Percentiles rank a stretch among this genome's conserved stretches.
Conservation (phyloP, 805 yeast genomes). For the Hanseniaspora guilliermondii region DNA sequence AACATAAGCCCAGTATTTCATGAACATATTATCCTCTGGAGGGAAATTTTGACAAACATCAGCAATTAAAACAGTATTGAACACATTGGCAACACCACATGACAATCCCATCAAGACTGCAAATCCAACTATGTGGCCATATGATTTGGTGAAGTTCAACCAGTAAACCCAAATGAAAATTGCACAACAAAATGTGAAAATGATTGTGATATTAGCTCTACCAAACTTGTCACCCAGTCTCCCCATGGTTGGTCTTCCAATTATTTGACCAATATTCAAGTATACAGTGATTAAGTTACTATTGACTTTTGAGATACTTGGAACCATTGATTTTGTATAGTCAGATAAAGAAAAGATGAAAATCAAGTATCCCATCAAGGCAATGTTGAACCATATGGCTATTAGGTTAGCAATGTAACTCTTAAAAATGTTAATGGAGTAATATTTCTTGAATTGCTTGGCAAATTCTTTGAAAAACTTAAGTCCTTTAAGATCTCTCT, state of each 20-base stretch:
- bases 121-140: conserved; percentile 33
- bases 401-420: conserved; percentile 27
- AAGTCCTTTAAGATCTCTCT: conserved; percentile 21
- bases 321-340: conserved; percentile 31
- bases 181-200: conserved; percentile 27
- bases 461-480: conserved; percentile 17
- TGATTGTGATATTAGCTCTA: conserved; percentile 34
- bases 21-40: conserved; percentile 29
- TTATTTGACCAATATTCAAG: conserved; percentile 35
- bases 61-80: conserved; percentile 32
- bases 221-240: conserved; percentile 35
- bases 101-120: conserved; percentile 34
- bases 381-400: conserved; percentile 30
- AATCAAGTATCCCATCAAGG: conserved; percentile 33
- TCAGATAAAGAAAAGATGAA: conserved; percentile 37
- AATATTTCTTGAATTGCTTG: conserved; percentile 26
- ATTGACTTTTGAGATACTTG: conserved; percentile 34
- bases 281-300: conserved; percentile 37
- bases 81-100: conserved; percentile 37
- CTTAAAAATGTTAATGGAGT: conserved; percentile 25
- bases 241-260: conserved; percentile 42
- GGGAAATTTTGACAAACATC: conserved; percentile 25
- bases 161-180: conserved; percentile 37
- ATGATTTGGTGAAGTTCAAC: conserved; percentile 30
- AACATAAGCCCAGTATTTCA: conserved; percentile 30